A percentile compares a stretch with the other conserved stretches of the same genome.
These are phyloP conservation scores for Trametes sp. DNA, from an alignment of 1,284 basidiomycete species.

Conservation along the genomic window DNA sequence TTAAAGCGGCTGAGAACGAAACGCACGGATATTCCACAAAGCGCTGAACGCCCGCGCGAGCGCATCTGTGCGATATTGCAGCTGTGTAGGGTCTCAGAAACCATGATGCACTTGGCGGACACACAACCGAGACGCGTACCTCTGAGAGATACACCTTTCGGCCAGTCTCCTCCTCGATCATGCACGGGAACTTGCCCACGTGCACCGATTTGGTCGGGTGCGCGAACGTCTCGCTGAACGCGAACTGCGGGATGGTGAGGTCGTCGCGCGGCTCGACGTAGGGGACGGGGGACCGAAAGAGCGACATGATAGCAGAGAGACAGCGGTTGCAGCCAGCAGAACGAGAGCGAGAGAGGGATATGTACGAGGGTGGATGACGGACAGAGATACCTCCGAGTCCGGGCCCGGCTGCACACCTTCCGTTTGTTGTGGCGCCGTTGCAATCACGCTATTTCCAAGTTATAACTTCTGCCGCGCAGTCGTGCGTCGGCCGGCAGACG, in stretches of 20 bases:
- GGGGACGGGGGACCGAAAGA: conserved; percentile 49
- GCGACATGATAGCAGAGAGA: conserved; percentile 28
- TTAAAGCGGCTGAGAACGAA: neutral
- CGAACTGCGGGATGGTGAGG: conserved; percentile 72
- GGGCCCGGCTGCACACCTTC: no score
- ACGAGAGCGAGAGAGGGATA: no score
- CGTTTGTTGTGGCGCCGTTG: no score
- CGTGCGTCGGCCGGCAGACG: no score
- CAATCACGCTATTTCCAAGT: no score
- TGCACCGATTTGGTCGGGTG: conserved; percentile 25
- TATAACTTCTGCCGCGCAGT: no score
- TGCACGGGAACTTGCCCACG: conserved; percentile 29
- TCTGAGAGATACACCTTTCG: conserved; percentile 24
- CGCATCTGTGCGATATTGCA: conserved; percentile 20
- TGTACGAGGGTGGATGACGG: no score
- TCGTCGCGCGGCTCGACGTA: conserved; percentile 60
- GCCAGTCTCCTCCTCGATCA: conserved; percentile 38
- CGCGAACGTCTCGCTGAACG: conserved; percentile 54
- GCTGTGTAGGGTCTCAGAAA: conserved; percentile 5
- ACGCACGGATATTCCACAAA: conserved; percentile 18
- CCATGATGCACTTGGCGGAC: neutral
- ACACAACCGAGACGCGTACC: conserved; percentile 1
- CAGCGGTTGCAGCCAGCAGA: no score
- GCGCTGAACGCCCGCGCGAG: conserved; percentile 20
- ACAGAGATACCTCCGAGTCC: no score